Conservation (phyloP, 1,139 yeast species). For the Candida buenavistaensis region DNA sequence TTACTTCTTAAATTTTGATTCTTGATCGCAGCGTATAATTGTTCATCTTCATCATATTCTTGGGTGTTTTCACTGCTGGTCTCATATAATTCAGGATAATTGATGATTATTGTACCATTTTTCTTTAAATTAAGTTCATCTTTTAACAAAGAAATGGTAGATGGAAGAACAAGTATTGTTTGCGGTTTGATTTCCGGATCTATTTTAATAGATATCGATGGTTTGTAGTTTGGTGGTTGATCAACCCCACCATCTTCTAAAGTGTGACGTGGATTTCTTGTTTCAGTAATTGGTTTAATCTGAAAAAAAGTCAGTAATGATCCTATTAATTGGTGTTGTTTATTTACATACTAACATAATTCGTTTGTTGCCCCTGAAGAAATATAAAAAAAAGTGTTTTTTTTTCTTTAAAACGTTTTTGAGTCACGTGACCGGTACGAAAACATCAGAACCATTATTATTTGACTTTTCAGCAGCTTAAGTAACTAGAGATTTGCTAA, state of each 20-base stretch:
- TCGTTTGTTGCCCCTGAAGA: too few species aligned
- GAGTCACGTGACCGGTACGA: too few species aligned
- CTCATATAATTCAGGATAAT: slow-evolving; percentile 21
- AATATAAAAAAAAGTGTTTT: too few species aligned
- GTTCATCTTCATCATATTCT: slow-evolving; percentile 57
- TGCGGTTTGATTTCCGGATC: slow-evolving; percentile 10
- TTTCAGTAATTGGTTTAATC: slow-evolving; percentile 59
- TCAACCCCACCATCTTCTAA: slow-evolving; percentile 46
- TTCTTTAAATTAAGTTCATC: slow-evolving; percentile 19
- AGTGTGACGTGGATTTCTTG: slow-evolving; percentile 54
- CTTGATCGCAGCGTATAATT: slow-evolving; percentile 42
- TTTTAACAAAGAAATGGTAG: slow-evolving; percentile 24
- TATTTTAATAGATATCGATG: slow-evolving; percentile 15
- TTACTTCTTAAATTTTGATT: slow-evolving; percentile 21
- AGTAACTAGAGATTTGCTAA: too few species aligned
- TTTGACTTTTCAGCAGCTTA: too few species aligned
- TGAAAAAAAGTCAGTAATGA: slow-evolving; percentile 14
- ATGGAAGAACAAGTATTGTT: slow-evolving; percentile 28
- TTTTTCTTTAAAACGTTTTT: too few species aligned
- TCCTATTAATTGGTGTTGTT: too few species aligned
- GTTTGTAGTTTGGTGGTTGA: slow-evolving; percentile 14
- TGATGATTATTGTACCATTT: slow-evolving; percentile 25
- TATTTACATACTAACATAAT: too few species aligned
- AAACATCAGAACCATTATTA: too few species aligned
- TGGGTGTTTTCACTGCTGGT: slow-evolving; percentile 20